Base-by-base conservation (phyloP, 2,329 filamentous ascomycete species). In the Davidsoniella australis region DNA sequence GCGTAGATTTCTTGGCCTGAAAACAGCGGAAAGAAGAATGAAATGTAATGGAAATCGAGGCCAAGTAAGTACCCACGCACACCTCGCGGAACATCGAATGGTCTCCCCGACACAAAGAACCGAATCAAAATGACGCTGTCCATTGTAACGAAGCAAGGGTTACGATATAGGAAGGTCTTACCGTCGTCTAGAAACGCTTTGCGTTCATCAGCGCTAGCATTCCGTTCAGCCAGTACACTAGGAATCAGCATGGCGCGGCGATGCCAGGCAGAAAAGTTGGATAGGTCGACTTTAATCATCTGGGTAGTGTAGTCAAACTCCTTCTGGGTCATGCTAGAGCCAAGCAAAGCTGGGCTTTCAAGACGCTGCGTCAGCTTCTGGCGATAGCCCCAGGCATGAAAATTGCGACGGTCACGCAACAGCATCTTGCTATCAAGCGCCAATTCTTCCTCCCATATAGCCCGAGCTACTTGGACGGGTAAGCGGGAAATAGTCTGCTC, bases 211-310 rank as follows among this genome's bases (percentile, higher is more conserved):
- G 76, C 71, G 53, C 75, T 73, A 2, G 85, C 81, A 0, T 69
- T 64, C 45, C 85, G 74, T 63, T 93, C 84, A 16, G 76, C 66
- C 45, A 96, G 67, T 17, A 95, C 64, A 39, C 75, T 73, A 40
- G 84, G 77, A 49, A 95, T 91, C 18, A 96, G 70, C 59, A 84
- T 85, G 56, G 82, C 86, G 47, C 91, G 78, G 59, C 83, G 83
- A 62, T 98, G 91, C 89, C 91, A 96, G 2, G 91, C 91, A 3
- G 87, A 95, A 62, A 96, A 98, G 62, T 98, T 98, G 39, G 85
- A 94, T 44, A 98, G 69, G 57, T 93, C 84, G n/a, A 66, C 68
- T 39, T 73, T 68, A 57, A 95, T 86, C 85, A 89, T 95, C 59
- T 77, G 82, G 12, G 82, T 88, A 1, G 91, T 95, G 63, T 95